phyloP scores from a whole-genome alignment of 2,329 filamentous ascomycete genomes.

The Tolypocladium tropicale region DNA sequence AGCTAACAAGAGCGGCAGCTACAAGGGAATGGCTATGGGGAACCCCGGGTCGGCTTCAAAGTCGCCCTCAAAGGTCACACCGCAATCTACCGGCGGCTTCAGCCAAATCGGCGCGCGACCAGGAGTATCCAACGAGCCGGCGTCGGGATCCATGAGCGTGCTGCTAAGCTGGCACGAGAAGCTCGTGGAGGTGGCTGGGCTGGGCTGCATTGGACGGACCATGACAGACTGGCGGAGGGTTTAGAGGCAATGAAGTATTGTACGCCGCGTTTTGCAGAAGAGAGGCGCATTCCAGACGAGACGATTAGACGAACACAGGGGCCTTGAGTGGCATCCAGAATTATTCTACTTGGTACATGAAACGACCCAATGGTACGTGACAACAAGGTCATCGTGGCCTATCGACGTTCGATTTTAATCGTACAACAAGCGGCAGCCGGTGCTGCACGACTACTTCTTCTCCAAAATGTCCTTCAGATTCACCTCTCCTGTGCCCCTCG shows the following conservation, averaged over 20 bases:
- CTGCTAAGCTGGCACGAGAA: constrained; percentile 98
- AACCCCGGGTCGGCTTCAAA: constrained; percentile 31
- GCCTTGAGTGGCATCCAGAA: not conserved
- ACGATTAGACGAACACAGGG: not conserved
- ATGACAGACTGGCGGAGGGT: constrained; percentile 93
- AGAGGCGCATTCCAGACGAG: not conserved
- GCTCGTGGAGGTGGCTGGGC: constrained; percentile 84
- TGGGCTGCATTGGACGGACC: constrained; percentile 82
- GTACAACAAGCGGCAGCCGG: not conserved
- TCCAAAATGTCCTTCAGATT: constrained; percentile 76
- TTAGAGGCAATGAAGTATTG: constrained; percentile 7
- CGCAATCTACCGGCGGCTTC: constrained; percentile 73
- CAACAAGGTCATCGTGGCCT: not conserved
- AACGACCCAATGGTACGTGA: not conserved
- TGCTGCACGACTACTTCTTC: constrained; percentile 22
- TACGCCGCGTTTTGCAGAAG: not conserved
- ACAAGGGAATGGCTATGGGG: constrained; percentile 73
- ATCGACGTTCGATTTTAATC: not conserved
- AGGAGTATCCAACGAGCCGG: constrained; percentile 49
- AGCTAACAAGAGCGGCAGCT: constrained; percentile 36
- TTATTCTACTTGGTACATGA: not conserved
- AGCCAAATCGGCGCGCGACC: constrained; percentile 60
- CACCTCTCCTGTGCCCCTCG: constrained; percentile 75
- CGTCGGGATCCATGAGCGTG: constrained; percentile 89
- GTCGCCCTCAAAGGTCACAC: constrained; percentile 41